These are phyloP conservation scores for Nectriaceae sp. DNA, from an alignment of 2,329 filamentous ascomycete species.

Conservation along the genomic window DNA sequence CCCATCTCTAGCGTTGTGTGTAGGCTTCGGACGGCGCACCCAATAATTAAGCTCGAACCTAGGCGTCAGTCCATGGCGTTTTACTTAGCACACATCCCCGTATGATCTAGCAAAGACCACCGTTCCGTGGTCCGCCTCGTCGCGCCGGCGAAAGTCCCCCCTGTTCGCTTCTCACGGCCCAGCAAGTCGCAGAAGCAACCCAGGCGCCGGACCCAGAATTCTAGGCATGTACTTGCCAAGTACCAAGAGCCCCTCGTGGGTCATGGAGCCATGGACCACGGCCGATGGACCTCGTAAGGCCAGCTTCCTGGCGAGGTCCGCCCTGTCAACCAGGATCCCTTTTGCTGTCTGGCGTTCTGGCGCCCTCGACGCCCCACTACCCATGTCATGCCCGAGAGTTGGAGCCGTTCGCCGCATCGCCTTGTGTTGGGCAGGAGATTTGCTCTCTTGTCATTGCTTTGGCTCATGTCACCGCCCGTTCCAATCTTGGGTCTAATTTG, in stretches of 20 bases:
- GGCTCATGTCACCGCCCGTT: slow-evolving; percentile 38
- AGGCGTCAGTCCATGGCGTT: slow-evolving; percentile 29
- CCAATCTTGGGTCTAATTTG: slow-evolving; percentile 33
- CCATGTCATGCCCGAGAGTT: slow-evolving; percentile 31
- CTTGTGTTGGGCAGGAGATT: slow-evolving; percentile 31
- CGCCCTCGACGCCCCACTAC: slow-evolving; percentile 28
- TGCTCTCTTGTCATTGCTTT: slow-evolving; percentile 20
- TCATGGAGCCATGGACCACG: slow-evolving; percentile 7
- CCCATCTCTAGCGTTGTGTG: slow-evolving; percentile 12
- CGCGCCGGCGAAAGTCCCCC: slow-evolving; percentile 6
- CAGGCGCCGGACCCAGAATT: slow-evolving; percentile 13
- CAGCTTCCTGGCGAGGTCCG: slow-evolving; percentile 18
- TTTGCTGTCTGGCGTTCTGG: slow-evolving; percentile 20
- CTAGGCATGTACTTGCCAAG: slow-evolving; percentile 25
- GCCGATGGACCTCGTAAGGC: slow-evolving; percentile 20
- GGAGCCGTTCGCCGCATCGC: slow-evolving; percentile 31
- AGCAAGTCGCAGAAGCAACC: slow-evolving; percentile 17
- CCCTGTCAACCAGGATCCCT: slow-evolving; percentile 31
- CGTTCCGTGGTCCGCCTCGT: slow-evolving; percentile 13
- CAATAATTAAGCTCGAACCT: slow-evolving; percentile 34
- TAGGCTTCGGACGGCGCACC: slow-evolving; percentile 20
- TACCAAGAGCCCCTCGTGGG: slow-evolving; percentile 14
- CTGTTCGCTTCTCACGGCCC: slow-evolving; percentile 9
- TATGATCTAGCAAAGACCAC: background rate
- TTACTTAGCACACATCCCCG: slow-evolving; percentile 29